Evolutionary conservation across 2,329 filamentous ascomycete species (phyloP), one percentile per base, ranked within the genome.

Genomic region (Dactylellina haptotyla): DNA sequence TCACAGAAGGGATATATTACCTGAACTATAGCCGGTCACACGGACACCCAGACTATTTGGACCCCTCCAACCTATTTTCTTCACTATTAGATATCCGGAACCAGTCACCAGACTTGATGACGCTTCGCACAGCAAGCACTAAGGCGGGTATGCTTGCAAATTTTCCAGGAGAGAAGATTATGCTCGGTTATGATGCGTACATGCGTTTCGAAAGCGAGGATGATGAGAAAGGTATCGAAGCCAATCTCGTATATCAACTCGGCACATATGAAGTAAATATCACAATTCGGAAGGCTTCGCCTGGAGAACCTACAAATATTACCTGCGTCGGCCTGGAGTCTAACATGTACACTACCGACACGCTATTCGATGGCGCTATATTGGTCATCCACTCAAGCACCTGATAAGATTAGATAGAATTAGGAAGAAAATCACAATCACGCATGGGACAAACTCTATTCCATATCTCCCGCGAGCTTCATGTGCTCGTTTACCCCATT

Each of bases 291-390:
- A 41, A 43, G 23, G 20, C 18, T 14, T 12, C 34, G 3, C 5
- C 34, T 26, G 30, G 43, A 20, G 18, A 39, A 37, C 25, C 34
- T 5, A 45, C 26, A 51, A 14, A 32, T 9, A 32, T 63, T n/a
- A 28, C n/a, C 16, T 63, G 58, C n/a, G 20, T 9, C 2, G 58
- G 58, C 41, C 34, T 63, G 23, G 58, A 51, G 1, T 4, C 45
- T 5, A 46, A 41, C 25, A 53, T 41, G 39, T 63, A 53, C 26
- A 8, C 58, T 14, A 32, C 51, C 10, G 57, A 62, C 4, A 34
- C 10, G n/a, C 23, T 62, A 39, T 62, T 62, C 43, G 57, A 62
- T 34, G 58, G 45, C 16, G 58, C 58, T 16, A 43, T 41, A 12
- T 39, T 63, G 14, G n/a, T 53, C 16, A 4, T 53, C 9, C 16